Evolutionary conservation across 2,329 filamentous ascomycete species (phyloP).

Genomic region (Myriosclerotinia duriaeana): DNA sequence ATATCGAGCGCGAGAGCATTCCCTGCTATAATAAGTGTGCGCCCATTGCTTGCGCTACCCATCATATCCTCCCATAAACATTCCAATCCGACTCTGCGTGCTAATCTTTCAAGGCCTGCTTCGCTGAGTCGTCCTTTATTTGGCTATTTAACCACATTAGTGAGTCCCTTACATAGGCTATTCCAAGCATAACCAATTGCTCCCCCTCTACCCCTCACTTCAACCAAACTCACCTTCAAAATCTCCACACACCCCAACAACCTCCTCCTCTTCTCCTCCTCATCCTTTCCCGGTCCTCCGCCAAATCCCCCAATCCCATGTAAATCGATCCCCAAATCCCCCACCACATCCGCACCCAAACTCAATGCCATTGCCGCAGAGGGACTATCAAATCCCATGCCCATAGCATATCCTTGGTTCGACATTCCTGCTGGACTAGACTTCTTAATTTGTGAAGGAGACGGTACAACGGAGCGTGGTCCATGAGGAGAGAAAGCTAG

Average conservation of each 20-base stretch:
- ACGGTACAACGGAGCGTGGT: slow-evolving; percentile 52
- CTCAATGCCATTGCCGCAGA: slow-evolving; percentile 62
- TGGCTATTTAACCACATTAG: slow-evolving; percentile 34
- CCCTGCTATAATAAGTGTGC: slow-evolving; percentile 61
- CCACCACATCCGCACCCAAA: slow-evolving; percentile 49
- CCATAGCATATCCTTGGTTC: slow-evolving; percentile 48
- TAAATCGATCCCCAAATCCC: slow-evolving; percentile 45
- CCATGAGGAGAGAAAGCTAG: slow-evolving; percentile 57
- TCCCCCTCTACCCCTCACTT: neutral
- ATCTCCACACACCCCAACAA: slow-evolving; percentile 42
- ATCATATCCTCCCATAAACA: slow-evolving; percentile 57
- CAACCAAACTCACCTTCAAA: slow-evolving; percentile 32
- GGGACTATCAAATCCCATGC: slow-evolving; percentile 59
- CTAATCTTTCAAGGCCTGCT: slow-evolving; percentile 70
- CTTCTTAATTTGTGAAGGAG: slow-evolving; percentile 59
- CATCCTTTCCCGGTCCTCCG: slow-evolving; percentile 43
- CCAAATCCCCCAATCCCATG: slow-evolving; percentile 30
- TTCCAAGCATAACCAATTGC: neutral
- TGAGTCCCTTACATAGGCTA: slow-evolving; percentile 26
- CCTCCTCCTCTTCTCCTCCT: slow-evolving; percentile 52
- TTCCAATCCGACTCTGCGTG: slow-evolving; percentile 65
- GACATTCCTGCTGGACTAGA: slow-evolving; percentile 48
- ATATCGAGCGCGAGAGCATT: slow-evolving; percentile 62
- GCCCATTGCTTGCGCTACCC: slow-evolving; percentile 49
- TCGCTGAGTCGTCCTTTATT: slow-evolving; percentile 67